These are phyloP conservation scores for Hysterangium stoloniferum DNA, from an alignment of 768 basidiomycete genomes.

Conservation along the genomic window DNA sequence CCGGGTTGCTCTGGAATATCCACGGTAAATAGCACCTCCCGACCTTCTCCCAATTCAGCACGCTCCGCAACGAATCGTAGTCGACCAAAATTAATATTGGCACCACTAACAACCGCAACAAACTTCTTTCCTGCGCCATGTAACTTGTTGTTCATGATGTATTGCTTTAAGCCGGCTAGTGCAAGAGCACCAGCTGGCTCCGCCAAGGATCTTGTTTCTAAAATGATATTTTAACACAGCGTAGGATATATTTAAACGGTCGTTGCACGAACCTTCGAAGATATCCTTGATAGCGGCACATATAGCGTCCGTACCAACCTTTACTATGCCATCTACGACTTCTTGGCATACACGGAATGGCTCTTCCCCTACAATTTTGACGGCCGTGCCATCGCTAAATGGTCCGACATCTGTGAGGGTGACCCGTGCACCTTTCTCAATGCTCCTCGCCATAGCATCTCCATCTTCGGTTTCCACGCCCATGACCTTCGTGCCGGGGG, in stretches of 20 bases:
- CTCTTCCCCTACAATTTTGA: conserved; percentile 91
- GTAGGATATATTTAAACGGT: conserved; percentile 1
- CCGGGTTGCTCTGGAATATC: conserved; percentile 90
- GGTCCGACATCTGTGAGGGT: conserved; percentile 86
- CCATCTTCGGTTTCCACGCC: conserved; percentile 96
- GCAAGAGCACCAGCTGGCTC: conserved; percentile 95
- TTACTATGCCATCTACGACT: conserved; percentile 73
- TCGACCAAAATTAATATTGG: conserved; percentile 98
- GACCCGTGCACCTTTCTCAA: conserved; percentile 75
- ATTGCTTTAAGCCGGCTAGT: conserved; percentile 83
- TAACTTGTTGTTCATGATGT: conserved; percentile 76
- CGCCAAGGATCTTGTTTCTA: conserved; percentile 92
- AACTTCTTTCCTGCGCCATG: conserved; percentile 80
- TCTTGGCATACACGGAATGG: conserved; percentile 88
- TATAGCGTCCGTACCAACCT: conserved; percentile 90
- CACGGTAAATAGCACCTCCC: conserved; percentile 90
- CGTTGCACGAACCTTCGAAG: conserved; percentile 71
- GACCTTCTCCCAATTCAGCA: conserved; percentile 92
- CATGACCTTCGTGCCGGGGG: conserved; percentile 68
- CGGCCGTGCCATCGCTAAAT: conserved; percentile 96
- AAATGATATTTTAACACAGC: conserved; percentile 6
- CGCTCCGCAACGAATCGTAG: conserved; percentile 98
- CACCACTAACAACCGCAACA: conserved; percentile 89
- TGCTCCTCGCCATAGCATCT: conserved; percentile 85
- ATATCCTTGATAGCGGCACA: conserved; percentile 99